Percentiles rank a stretch among this genome's conserved stretches.
phyloP scores from a whole-genome alignment of 257 asterid species.

The Solanum peruvianum region DNA sequence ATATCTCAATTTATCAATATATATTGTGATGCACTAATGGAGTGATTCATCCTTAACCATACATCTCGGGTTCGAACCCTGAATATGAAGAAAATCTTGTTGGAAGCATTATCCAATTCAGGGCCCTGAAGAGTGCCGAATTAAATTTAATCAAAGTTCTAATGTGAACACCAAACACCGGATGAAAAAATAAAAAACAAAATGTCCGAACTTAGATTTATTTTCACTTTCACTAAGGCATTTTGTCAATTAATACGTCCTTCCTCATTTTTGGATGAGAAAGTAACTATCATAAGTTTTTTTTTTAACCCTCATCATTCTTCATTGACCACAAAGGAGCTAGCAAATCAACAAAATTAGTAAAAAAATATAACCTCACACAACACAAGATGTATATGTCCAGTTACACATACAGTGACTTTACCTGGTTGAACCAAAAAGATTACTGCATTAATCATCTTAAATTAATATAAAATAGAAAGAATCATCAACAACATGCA shows the following conservation, averaged over 20 bases:
- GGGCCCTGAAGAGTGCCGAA: too few relatives aligned
- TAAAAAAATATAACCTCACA: not conserved
- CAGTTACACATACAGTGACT: not conserved
- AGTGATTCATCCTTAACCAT: accelerated
- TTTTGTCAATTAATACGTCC: not conserved
- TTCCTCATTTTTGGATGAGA: not conserved
- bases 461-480: not conserved
- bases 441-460: not conserved
- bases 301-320: not conserved
- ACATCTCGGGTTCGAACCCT: too few relatives aligned
- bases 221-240: not conserved
- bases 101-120: too few relatives aligned
- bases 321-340: not conserved
- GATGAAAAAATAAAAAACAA: too few relatives aligned
- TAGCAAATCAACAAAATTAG: not conserved
- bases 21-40: too few relatives aligned
- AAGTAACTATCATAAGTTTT: not conserved
- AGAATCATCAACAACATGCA: not conserved
- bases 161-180: too few relatives aligned
- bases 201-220: not conserved
- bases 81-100: too few relatives aligned
- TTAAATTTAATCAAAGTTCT: too few relatives aligned
- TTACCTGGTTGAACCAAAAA: not conserved
- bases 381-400: not conserved
- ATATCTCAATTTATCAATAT: not conserved